Evolutionary conservation across 257 asterid species (phyloP), one percentile per base, ranked within the genome.

Genomic region (Solanum ossicruentum): DNA sequence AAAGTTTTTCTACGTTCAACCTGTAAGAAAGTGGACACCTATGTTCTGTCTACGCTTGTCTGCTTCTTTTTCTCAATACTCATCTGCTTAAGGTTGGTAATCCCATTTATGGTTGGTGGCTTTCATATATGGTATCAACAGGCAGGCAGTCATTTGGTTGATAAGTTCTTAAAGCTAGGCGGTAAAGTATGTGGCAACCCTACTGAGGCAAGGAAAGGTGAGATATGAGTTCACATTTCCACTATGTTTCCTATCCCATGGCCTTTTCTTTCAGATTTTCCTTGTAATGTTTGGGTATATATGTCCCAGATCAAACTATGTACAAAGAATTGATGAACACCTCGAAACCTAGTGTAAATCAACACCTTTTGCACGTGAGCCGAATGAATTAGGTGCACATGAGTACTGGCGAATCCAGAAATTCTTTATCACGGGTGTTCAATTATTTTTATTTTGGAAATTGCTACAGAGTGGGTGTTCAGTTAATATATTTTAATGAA

Each of bases 151-250:
- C 90, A 90, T 87, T 88, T 92, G 88, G 69, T 92, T 87, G 93
- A 92, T 72, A 94, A 87, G 60, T 91, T 96, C 89, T 87, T 91
- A 61, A 86, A 92, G 86, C 88, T 92, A 70, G 98, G 99, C 20
- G 99, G 98, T 67, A 92, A 82, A 90, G 90, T 78, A 83, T 89
- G 95, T 86, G 85, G 86, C 65, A 91, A 85, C 87, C 87, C 93
- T 87, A 85, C 54, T 51, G 98, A 92, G 89, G 80, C 92, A 51
- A 92, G 92, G 91, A 86, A 89, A 92, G 99, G 99, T 96, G 87
- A 86, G 84, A 75, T 78, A 70, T 11, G 54, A 28, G 41, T 61
- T 63, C 65, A 57, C 60, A 82, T 54, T 82, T 81, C 87, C 36
- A 3, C 81, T n/a, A 65, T 65, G 23, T 75, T 80, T 65, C 77